Percentiles rank a stretch among this genome's conserved stretches.
Conservation (phyloP, 2,329 filamentous ascomycete species). For the Sporothrix inflata region DNA sequence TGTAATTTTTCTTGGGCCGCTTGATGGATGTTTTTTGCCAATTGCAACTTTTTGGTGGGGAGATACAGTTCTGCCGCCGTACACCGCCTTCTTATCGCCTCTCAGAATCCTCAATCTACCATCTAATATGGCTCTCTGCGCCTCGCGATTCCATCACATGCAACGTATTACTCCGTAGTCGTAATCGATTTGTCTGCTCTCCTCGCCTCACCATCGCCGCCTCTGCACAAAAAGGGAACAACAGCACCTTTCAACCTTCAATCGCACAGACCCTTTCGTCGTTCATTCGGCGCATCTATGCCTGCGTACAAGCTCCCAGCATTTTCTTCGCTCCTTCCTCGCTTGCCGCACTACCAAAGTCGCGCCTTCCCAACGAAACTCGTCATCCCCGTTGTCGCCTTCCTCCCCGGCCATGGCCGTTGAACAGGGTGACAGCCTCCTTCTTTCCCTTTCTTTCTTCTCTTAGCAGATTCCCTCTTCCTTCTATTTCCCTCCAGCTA, state of each 20-base stretch:
- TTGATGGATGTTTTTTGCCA: neutral
- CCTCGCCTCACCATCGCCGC: neutral
- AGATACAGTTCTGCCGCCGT: constrained; percentile 16
- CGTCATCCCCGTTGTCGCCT: neutral
- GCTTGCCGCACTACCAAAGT: neutral
- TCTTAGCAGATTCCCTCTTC: neutral
- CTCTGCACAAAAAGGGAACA: neutral
- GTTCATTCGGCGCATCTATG: too few relatives aligned
- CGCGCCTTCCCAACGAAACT: neutral
- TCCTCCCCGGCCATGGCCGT: constrained; percentile 23
- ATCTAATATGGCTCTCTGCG: neutral
- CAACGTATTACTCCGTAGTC: constrained; percentile 11
- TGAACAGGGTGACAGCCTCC: constrained; percentile 18
- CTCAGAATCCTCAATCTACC: neutral
- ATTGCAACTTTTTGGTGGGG: constrained; percentile 28
- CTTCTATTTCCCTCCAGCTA: neutral
- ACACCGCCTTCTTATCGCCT: constrained; percentile 30
- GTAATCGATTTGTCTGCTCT: neutral
- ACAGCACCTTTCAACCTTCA: neutral
- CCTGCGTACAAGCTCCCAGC: too few relatives aligned
- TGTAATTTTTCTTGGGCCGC: neutral
- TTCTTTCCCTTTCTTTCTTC: neutral
- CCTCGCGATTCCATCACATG: constrained; percentile 29
- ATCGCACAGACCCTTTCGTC: too few relatives aligned
- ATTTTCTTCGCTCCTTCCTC: constrained; percentile 1